phyloP scores from a whole-genome alignment of 768 basidiomycete genomes.

The Collybia sordida region DNA sequence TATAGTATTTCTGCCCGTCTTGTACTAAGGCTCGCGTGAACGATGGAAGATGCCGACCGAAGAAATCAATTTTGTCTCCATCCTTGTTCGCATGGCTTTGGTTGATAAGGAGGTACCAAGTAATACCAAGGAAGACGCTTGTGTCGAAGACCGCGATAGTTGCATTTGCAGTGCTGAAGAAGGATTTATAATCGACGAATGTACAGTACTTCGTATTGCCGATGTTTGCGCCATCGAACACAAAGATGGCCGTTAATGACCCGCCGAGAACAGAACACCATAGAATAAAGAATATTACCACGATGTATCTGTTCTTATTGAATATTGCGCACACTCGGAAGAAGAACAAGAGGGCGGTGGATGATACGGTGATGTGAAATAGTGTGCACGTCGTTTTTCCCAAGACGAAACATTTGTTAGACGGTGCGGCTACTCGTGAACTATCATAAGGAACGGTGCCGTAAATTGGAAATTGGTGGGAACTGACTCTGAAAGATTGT shows the following conservation, averaged over 20 bases:
- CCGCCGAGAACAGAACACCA: background rate
- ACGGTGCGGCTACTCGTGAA: too few species aligned
- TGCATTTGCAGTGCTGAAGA: background rate
- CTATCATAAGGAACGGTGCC: too few species aligned
- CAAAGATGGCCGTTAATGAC: background rate
- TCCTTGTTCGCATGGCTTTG: conserved; percentile 2
- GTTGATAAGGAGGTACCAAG: conserved; percentile 5
- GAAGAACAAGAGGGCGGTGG: background rate
- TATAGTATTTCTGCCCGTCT: conserved; percentile 33
- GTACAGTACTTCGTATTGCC: background rate
- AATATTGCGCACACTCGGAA: conserved; percentile 2
- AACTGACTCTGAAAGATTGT: too few species aligned
- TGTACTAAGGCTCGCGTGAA: conserved; percentile 24
- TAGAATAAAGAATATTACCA: background rate
- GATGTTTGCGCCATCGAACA: background rate
- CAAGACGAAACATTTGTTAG: too few species aligned
- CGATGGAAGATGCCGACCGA: conserved; percentile 20
- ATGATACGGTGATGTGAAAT: background rate
- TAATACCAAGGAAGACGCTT: background rate
- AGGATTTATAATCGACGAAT: background rate
- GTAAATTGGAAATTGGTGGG: too few species aligned
- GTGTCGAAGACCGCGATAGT: background rate
- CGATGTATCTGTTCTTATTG: background rate
- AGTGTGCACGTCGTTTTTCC: background rate
- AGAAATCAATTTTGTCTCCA: conserved; percentile 11